Base-by-base conservation (phyloP, 2,329 filamentous ascomycete species). In the Botrytis aclada region DNA sequence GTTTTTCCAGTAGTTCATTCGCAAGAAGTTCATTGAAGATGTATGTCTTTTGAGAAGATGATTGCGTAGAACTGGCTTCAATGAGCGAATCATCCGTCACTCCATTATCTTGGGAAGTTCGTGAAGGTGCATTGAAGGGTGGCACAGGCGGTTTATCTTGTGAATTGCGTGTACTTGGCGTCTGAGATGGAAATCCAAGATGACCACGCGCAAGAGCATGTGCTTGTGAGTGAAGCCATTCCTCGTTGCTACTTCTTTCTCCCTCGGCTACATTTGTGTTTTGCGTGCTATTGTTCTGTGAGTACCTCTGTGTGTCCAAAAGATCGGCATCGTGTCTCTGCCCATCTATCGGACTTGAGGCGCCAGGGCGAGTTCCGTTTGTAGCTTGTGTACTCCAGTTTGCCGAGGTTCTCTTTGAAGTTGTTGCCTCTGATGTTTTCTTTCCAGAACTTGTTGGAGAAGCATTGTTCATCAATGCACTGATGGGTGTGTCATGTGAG, bases 391-490 rank as follows among this genome's bases (percentile, higher is more conserved):
- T 93, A 80, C 91, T 91, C 81, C 88, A 87, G 76, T 88, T 87
- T 3, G 88, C 89, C 0, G 88, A 90, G 37, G 37, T 29, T 25
- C 65, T 67, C 65, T 67, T 67, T 16, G 65, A 67, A n/a, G 34
- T 41, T 6, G 65, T 67, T 41, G 25, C 37, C 0, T 88, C 89
- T 1, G 88, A 90, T 1, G 93, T 93, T 3, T 93, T 95, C 83
- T 97, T 96, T n/a, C 90, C 89, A 5, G 89, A 92, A 34, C 90
- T 90, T 1, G 95, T 97, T 1, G 95, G 97, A 3, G 94, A 97
- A 2, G 94, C 95, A 79, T 97, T 94, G 78, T 98, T 98, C 70
- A 90, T 84, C 73, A 87, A 81, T 20, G 86, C 87, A 39, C 87
- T 88, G 22, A 88, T 88, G 7, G 88, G 88, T 70, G 89, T 83